Evolutionary conservation across 805 yeast species (phyloP).

Genomic region (Kodamaea restingae): DNA sequence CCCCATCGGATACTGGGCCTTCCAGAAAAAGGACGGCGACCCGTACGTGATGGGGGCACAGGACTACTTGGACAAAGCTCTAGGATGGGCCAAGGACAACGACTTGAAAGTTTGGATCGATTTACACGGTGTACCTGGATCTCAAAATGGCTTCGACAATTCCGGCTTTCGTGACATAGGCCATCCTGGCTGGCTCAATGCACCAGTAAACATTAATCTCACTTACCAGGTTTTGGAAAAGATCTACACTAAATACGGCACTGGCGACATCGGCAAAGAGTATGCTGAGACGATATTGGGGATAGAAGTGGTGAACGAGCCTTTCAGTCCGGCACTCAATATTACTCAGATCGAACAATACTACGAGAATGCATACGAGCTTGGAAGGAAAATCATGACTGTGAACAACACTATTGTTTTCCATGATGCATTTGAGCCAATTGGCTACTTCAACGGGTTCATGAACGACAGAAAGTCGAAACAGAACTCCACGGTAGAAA

Average conservation of each 20-base stretch:
- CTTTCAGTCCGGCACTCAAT: conserved; percentile 25
- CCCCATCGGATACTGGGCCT: conserved; percentile 84
- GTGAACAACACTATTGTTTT: conserved; percentile 46
- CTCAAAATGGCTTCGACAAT: conserved; percentile 84
- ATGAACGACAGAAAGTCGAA: conserved; percentile 24
- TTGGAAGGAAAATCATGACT: conserved; percentile 26
- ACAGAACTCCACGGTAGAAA: conserved; percentile 8
- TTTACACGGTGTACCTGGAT: conserved; percentile 78
- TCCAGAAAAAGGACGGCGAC: conserved; percentile 45
- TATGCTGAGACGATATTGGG: conserved; percentile 35
- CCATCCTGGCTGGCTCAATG: conserved; percentile 34
- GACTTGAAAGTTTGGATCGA: conserved; percentile 70
- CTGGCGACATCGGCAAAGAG: conserved; percentile 17
- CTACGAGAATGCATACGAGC: conserved; percentile 28
- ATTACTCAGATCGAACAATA: conserved; percentile 23
- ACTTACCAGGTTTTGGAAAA: conserved; percentile 31
- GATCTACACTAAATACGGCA: conserved; percentile 35
- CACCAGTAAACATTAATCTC: conserved; percentile 23
- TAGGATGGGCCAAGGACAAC: conserved; percentile 61
- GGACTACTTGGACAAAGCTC: conserved; percentile 56
- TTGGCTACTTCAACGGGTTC: conserved; percentile 53
- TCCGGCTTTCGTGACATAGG: conserved; percentile 57
- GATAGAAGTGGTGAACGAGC: conserved; percentile 40
- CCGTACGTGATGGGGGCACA: conserved; percentile 69
- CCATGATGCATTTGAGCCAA: conserved; percentile 61